These are phyloP conservation scores for Xylaria cubensis DNA, from an alignment of 495 filamentous ascomycete genomes.

Conservation along the genomic window DNA sequence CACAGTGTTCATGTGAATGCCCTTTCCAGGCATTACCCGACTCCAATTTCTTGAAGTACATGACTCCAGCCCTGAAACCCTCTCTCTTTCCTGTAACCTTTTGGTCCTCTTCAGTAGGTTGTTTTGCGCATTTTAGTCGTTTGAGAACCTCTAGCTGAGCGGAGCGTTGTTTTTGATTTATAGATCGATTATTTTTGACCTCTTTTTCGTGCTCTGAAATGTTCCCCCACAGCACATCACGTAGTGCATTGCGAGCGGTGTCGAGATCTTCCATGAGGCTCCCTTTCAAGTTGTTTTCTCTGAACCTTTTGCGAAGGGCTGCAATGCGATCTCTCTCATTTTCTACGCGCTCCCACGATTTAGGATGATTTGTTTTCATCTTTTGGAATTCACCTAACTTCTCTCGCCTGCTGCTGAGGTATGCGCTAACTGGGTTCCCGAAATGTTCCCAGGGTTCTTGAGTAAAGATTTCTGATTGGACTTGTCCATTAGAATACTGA, in stretches of 20 bases:
- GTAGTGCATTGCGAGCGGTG: neutral
- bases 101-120: neutral
- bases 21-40: neutral
- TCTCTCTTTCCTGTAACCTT: neutral
- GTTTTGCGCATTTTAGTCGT: neutral
- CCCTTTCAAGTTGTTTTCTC: neutral
- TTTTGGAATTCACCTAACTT: too few species aligned
- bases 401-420: too few species aligned
- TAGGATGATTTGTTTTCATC: too few species aligned
- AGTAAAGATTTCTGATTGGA: too few species aligned
- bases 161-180: neutral
- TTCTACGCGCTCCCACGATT: neutral
- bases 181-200: neutral
- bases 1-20: neutral
- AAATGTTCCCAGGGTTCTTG: too few species aligned
- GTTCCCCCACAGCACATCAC: neutral
- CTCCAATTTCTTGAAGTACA: neutral
- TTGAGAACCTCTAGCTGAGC: neutral
- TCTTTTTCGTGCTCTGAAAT: neutral
- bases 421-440: too few species aligned
- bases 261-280: neutral
- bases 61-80: neutral
- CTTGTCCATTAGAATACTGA: too few species aligned
- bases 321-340: neutral
- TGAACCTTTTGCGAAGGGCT: neutral